These are phyloP conservation scores for Penicillium atrosanguineum DNA, from an alignment of 495 filamentous ascomycete species.

Conservation along the genomic window DNA sequence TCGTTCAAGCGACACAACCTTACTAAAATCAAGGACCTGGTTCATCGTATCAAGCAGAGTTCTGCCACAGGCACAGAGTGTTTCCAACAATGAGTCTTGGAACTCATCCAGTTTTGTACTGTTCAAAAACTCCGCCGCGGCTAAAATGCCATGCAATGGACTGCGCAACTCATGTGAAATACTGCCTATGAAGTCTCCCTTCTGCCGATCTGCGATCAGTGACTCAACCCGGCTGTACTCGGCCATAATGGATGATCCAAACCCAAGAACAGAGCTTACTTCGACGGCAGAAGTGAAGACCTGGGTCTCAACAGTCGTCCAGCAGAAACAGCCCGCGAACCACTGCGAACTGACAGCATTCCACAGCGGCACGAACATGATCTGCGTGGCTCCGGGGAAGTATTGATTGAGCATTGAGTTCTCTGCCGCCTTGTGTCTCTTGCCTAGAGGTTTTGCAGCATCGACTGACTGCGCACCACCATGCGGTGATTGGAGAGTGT, in stretches of 20 bases:
- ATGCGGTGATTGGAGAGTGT: conserved; percentile 9
- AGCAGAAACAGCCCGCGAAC: conserved; percentile 67
- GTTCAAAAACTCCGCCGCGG: conserved; percentile 63
- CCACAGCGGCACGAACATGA: conserved; percentile 61
- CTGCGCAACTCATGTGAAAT: conserved; percentile 79
- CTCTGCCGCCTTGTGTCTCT: conserved; percentile 40
- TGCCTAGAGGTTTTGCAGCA: conserved; percentile 38
- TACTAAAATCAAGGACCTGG: conserved; percentile 71
- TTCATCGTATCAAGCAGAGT: conserved; percentile 79
- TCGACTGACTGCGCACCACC: conserved; percentile 10
- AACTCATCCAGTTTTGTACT: conserved; percentile 48
- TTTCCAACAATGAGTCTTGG: conserved; percentile 66
- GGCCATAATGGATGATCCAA: conserved; percentile 66
- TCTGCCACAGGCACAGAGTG: conserved; percentile 70
- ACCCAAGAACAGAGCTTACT: conserved; percentile 55
- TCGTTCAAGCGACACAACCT: conserved; percentile 58
- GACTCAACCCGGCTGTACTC: conserved; percentile 62
- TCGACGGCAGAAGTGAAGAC: conserved; percentile 43
- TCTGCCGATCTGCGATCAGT: conserved; percentile 57
- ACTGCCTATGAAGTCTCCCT: conserved; percentile 73
- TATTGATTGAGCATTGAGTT: conserved; percentile 42
- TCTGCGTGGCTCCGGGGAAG: conserved; percentile 45
- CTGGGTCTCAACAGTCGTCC: conserved; percentile 48
- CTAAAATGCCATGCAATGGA: conserved; percentile 74
- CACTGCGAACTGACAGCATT: conserved; percentile 66